These are phyloP conservation scores for Oropetium thomaeum DNA, from an alignment of 176 grass and related monocot genomes.

Conservation along the genomic window DNA sequence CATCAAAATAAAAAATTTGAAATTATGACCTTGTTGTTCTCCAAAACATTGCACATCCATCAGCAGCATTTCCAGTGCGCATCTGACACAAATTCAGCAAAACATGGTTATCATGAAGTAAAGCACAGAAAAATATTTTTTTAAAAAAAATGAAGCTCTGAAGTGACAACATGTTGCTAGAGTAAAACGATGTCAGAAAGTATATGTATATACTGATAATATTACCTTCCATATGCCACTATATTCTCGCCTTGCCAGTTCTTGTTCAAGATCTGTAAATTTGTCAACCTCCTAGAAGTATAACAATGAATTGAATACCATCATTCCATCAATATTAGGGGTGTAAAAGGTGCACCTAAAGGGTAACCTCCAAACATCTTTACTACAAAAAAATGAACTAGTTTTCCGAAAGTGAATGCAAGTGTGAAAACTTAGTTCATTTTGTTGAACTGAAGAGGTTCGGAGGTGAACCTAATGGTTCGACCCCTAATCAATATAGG, in stretches of 20 bases:
- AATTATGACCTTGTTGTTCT: constrained; percentile 59
- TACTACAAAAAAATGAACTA: too few relatives aligned
- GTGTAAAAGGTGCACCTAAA: too few relatives aligned
- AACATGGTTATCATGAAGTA: constrained; percentile 12
- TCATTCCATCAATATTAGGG: too few relatives aligned
- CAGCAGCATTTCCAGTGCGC: constrained; percentile 80
- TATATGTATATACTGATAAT: constrained; percentile 7
- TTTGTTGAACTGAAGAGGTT: too few relatives aligned
- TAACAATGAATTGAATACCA: constrained; percentile 32
- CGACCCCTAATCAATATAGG: constrained; percentile 10
- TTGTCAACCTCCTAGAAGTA: constrained; percentile 84
- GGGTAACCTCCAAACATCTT: too few relatives aligned
- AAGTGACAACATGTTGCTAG: neutral
- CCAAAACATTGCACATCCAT: constrained; percentile 97
- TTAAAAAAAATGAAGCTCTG: constrained; percentile 1
- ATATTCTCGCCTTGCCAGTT: constrained; percentile 62
- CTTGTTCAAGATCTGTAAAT: constrained; percentile 75
- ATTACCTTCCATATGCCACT: constrained; percentile 82
- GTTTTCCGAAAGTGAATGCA: too few relatives aligned
- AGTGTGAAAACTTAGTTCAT: too few relatives aligned
- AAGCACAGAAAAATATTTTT: constrained; percentile 24
- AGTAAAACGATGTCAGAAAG: constrained; percentile 5
- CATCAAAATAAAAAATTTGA: neutral
- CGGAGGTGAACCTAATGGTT: too few relatives aligned
- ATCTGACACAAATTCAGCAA: constrained; percentile 53